phyloP scores from a whole-genome alignment of 1,284 basidiomycete genomes.

The Cutaneotrichosporon dermatis region DNA sequence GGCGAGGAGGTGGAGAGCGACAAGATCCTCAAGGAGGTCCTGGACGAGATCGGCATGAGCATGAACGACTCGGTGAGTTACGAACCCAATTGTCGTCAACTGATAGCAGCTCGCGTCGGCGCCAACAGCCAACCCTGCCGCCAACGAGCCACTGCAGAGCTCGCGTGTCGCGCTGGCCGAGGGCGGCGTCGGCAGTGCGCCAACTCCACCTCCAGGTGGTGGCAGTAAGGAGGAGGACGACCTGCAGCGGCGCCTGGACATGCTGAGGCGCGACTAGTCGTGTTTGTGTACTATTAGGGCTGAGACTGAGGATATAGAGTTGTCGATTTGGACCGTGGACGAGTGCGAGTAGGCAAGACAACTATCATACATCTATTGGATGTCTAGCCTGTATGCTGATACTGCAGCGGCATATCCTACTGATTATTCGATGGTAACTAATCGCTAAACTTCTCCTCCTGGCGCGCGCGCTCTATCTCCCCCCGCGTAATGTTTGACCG shows the following conservation, averaged over 20 bases:
- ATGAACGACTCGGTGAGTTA: slow-evolving; percentile 78
- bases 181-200: slow-evolving; percentile 27
- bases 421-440: no score
- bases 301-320: no score
- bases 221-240: slow-evolving; percentile 74
- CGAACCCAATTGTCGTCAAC: neutral
- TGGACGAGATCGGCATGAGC: slow-evolving; percentile 94
- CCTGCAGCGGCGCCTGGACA: slow-evolving; percentile 79
- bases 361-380: neutral
- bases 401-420: no score
- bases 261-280: slow-evolving; percentile 55
- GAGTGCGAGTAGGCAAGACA: no score
- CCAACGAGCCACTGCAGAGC: slow-evolving; percentile 61
- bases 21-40: slow-evolving; percentile 89
- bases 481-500: slow-evolving; percentile 49
- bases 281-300: neutral
- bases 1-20: slow-evolving; percentile 86
- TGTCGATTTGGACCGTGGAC: no score
- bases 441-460: neutral
- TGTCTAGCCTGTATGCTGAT: neutral
- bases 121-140: slow-evolving; percentile 63
- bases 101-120: slow-evolving; percentile 64
- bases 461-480: slow-evolving; percentile 36
- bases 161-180: slow-evolving; percentile 70
- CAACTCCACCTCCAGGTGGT: slow-evolving; percentile 48